Evolutionary conservation across 495 filamentous ascomycete species (phyloP).

Genomic region (Oleoguttula mirabilis): DNA sequence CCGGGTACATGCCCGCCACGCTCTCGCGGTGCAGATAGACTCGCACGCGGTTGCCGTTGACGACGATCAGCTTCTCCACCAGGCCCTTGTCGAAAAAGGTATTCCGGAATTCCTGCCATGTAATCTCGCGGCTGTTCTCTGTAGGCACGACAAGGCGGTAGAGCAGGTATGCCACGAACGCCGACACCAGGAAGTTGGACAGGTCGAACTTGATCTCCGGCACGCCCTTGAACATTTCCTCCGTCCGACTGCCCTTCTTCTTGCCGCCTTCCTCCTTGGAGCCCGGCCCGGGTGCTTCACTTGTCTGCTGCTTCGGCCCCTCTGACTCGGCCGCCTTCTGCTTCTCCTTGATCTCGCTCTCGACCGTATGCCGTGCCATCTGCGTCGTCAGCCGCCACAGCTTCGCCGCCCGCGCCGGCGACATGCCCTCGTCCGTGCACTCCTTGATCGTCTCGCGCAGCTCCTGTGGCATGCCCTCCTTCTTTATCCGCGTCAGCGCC

Average conservation of each 20-base stretch:
- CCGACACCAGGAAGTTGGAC: conserved; percentile 40
- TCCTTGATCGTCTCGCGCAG: conserved; percentile 38
- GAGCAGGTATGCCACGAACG: conserved; percentile 50
- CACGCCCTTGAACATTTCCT: conserved; percentile 24
- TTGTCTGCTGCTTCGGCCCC: conserved; percentile 29
- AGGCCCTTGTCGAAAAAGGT: conserved; percentile 92
- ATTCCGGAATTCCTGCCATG: conserved; percentile 88
- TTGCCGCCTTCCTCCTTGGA: conserved; percentile 23
- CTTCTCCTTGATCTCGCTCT: conserved; percentile 25
- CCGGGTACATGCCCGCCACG: conserved; percentile 63
- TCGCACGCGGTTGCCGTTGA: conserved; percentile 59
- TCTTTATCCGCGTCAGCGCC: conserved; percentile 37
- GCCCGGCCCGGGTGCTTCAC: conserved; percentile 28
- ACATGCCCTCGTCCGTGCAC: conserved; percentile 31
- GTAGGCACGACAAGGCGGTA: conserved; percentile 50
- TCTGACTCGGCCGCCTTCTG: conserved; percentile 10
- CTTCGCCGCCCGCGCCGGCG: conserved; percentile 39
- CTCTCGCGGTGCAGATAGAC: conserved; percentile 81
- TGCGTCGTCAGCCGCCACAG: conserved; percentile 37
- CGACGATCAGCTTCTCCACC: conserved; percentile 79
- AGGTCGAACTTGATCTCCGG: conserved; percentile 46
- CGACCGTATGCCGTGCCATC: conserved; percentile 25
- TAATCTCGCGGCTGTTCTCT: conserved; percentile 69
- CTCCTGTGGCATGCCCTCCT: conserved; percentile 40
- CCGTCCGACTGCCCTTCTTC: conserved; percentile 29